Evolutionary conservation across 192 early-diverging fungal species (phyloP), one percentile per base, ranked within the genome.

Genomic region (Coemansia biformis): DNA sequence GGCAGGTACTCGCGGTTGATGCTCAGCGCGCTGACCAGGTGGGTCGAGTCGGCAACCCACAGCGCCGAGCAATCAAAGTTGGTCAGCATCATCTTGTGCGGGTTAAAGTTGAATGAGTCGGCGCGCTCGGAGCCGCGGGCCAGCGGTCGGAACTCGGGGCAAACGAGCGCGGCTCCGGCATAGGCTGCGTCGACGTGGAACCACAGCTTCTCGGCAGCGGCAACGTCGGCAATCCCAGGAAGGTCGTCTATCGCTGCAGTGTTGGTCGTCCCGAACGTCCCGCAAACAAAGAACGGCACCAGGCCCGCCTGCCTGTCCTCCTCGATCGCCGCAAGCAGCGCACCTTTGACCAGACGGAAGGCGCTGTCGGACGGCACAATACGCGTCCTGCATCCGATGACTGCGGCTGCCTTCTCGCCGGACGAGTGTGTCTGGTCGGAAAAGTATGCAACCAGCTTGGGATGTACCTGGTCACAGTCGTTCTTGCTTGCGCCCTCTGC

Each of bases 141-240:
- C 6, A 74, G 61, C 1, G 59, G 51, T 5, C 72, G 68, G 54
- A 74, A 83, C 53, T 85, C 83, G 21, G 76, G 77, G 46, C 81
- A 83, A 4, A 59, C 46, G 6, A 79, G 55, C 0, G 83, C 80
- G 0, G 75, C 50, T 8, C 83, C 83, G 1, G 82, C 83, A 36
- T 79, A 81, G 3, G 83, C 83, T 4, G 82, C 81, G 46, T 85
- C 83, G n/a, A 85, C 50, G 41, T 85, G 81, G 29, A 75, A 46
- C 83, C 83, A 85, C 23, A 84, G 32, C 12, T 63, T 32, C 53
- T 78, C 54, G 0, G 37, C 36, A 32, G 43, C 62, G 17, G 63
- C 59, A 15, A 74, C 78, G 0, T 70, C 51, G 3, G 63, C 79
- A 19, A 85, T 77, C 15, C 76, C 83, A 2, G 38, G 43, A 19